Base-by-base conservation (phyloP, 495 filamentous ascomycete species). In the Tuber borchii region DNA sequence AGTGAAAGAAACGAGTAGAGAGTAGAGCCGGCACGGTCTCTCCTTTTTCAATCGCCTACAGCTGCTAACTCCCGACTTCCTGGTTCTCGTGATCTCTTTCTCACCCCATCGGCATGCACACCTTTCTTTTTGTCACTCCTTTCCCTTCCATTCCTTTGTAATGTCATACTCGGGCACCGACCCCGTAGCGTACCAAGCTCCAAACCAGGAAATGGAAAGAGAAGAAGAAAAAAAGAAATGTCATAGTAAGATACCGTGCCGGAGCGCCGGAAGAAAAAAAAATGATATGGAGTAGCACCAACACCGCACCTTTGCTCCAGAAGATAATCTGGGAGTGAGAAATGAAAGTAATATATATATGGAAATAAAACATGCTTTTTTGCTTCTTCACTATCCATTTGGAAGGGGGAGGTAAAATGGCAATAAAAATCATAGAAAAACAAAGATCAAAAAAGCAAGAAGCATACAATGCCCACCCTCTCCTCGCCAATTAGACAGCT, bases 281-380 rank as follows among this genome's bases (percentile, higher is more conserved):
- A 73, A 45, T 40, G 39, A 40, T 40, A 40, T 40, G 37, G 45
- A n/a, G 43, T 26, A 42, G 70, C 61, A 73, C 77, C 71, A 69
- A 71, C 78, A 65, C 72, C 31, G 39, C 77, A 45, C 48, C 72
- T 56, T 70, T 69, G 70, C 72, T 44, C 70, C 56, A 75, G 70
- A 43, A 74, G 68, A 69, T 71, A 74, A 74, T 43, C 44, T 77
- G 70, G 70, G 40, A 71, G 72, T 48, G 40, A 51, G 48, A 44
- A 39, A 31, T 44, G 46, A 73, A 72, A 70, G 48, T 78, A 20
- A 34, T 73, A 76, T 22, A 73, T 39, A 73, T 73, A 51, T 20
- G 31, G 37, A 56, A 78, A 71, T 22, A n/a, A 56, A 70, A 70
- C 74, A 65, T 56, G 74, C 46, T 19, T 70, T 61, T 46, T 26